phyloP scores from a whole-genome alignment of 495 filamentous ascomycete species.

The Penicillium pancosmium region DNA sequence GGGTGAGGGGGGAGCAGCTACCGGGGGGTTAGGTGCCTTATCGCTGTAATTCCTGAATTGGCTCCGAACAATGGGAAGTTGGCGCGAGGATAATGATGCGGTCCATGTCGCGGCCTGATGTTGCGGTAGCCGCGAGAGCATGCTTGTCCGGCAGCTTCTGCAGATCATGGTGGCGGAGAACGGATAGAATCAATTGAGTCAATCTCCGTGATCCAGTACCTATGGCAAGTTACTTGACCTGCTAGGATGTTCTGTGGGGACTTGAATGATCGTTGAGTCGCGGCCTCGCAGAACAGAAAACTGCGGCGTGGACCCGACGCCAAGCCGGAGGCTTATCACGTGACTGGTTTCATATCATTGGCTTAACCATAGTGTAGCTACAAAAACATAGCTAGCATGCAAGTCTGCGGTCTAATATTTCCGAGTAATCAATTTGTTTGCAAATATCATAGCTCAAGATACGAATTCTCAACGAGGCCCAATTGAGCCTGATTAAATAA shows the following conservation, averaged over 20 bases:
- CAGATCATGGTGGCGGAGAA: constrained; percentile 45
- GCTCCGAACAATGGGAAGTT: constrained; percentile 32
- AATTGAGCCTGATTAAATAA: neutral
- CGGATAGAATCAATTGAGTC: neutral
- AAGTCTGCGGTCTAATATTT: neutral
- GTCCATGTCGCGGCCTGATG: constrained; percentile 34
- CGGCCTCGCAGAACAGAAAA: constrained; percentile 33
- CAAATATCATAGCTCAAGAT: neutral
- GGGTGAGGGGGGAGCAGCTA: constrained; percentile 52
- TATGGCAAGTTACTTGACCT: neutral
- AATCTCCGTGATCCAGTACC: neutral
- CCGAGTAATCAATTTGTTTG: neutral
- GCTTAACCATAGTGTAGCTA: too few species aligned
- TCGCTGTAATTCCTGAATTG: constrained; percentile 44
- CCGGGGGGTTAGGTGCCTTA: constrained; percentile 42
- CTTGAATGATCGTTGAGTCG: constrained; percentile 8
- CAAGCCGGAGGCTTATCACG: constrained; percentile 44
- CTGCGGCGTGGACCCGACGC: constrained; percentile 47
- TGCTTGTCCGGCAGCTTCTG: constrained; percentile 48
- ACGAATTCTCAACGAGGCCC: neutral
- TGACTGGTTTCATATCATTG: constrained; percentile 15
- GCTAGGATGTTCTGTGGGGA: constrained; percentile 8
- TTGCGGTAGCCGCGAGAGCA: constrained; percentile 43
- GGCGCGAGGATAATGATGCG: constrained; percentile 33
- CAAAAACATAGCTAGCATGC: too few species aligned